Percentiles rank a stretch among this genome's conserved stretches.
phyloP scores from a whole-genome alignment of 2,329 filamentous ascomycete species.

The Xylariaceae sp. region DNA sequence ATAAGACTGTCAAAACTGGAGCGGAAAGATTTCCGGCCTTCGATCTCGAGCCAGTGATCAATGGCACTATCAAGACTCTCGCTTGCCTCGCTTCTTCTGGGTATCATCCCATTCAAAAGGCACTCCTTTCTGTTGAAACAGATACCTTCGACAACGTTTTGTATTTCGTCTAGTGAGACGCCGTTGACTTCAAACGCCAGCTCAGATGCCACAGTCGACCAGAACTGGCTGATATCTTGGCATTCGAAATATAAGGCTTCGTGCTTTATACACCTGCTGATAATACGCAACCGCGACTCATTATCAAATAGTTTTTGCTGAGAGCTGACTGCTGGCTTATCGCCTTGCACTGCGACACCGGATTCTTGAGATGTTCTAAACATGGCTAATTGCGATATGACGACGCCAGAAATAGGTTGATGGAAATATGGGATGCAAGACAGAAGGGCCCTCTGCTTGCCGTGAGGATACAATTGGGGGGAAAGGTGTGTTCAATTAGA shows the following conservation, averaged over 20 bases:
- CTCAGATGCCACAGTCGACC: conserved; percentile 5
- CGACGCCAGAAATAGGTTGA: no score
- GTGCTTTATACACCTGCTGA: conserved; percentile 6
- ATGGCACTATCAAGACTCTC: conserved; percentile 17
- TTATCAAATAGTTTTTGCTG: no score
- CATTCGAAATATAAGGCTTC: conserved; percentile 11
- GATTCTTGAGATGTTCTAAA: no score
- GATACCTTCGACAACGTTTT: conserved; percentile 7
- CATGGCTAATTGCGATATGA: no score
- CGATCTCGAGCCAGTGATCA: conserved; percentile 18
- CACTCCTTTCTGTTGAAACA: conserved; percentile 9
- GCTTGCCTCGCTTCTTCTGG: conserved; percentile 1
- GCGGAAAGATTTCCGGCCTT: conserved; percentile 9
- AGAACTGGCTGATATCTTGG: conserved; percentile 4
- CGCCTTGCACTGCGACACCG: no score
- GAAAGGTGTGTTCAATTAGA: no score
- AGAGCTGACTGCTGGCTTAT: no score
- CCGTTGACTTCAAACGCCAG: not conserved
- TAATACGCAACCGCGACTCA: not conserved
- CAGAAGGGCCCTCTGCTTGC: no score
- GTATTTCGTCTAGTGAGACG: conserved; percentile 1
- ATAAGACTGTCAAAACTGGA: conserved; percentile 1
- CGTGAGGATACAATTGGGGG: no score
- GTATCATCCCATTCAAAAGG: conserved; percentile 7
- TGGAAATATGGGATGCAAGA: no score